Evolutionary conservation across 2,329 filamentous ascomycete genomes (phyloP), one percentile per base, ranked within the genome.

Genomic region (Elsinoe ampelina): DNA sequence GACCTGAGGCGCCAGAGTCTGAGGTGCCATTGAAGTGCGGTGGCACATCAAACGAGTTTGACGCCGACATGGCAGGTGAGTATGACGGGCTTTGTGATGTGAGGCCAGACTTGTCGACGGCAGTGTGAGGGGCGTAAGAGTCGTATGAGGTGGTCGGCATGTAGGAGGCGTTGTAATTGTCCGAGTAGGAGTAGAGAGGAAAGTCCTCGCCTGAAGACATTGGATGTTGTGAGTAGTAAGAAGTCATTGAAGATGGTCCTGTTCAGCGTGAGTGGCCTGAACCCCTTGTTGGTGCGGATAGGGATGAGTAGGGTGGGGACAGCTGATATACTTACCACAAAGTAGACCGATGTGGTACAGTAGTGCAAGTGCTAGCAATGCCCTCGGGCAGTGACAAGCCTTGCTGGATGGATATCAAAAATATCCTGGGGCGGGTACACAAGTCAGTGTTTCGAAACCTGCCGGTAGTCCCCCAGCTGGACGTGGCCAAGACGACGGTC

Each of bases 1-100:
- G 70, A 8, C 72, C 71, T 15, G 76, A 79, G 45, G 75, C 74
- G 57, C 74, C 75, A 30, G 77, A 79, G 62, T 78, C 75, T 7
- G 76, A 79, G 2, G 74, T 75, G 13, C 74, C 68, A 12, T 74
- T 75, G 10, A 73, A 66, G 32, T 74, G 73, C 34, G 75, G 73
- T 58, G 70, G 66, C 10, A 63, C 58, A 38, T 77, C 75, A 62
- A 76, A 77, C 7, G 74, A 74, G 59, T 75, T 69, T 22, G 73
- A 68, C 34, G 65, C 65, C 4, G 75, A 76, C 59, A 73, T 65
- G 8, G 65, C 61, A n/a, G 75, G 74, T 13, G 74, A 77, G 57
- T 70, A 70, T 43, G 67, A 63, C 19, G 71, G 70, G 51, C 66
- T 72, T n/a, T 67, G 74, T 67, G 34, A 65, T 58, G 13, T 64